Conservation (phyloP, 2,329 filamentous ascomycete species). For the Trichoderma arundinaceum region DNA sequence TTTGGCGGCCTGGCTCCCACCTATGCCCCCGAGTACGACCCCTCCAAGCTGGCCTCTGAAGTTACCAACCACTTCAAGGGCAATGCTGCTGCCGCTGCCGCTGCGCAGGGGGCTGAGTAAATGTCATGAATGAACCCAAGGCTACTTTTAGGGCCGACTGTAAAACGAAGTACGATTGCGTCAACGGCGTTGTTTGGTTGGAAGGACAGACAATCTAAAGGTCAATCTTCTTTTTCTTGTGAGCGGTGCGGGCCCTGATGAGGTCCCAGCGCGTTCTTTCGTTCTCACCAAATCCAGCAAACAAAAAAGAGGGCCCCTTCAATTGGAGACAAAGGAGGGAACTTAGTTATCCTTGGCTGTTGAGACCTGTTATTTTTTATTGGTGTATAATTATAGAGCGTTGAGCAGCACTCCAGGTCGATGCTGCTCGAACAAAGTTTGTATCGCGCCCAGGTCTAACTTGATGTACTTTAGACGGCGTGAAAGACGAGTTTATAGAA, state of each 20-base stretch:
- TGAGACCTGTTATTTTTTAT: conserved; percentile 35
- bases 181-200: conserved; percentile 37
- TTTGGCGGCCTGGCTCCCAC: conserved; percentile 70
- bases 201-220: conserved; percentile 44
- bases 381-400: conserved; percentile 48
- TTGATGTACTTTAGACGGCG: conserved; percentile 51
- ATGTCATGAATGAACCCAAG: conserved; percentile 22
- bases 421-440: conserved; percentile 41
- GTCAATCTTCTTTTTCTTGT: conserved; percentile 34
- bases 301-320: conserved; percentile 23
- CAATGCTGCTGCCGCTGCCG: conserved; percentile 22
- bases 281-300: conserved; percentile 36
- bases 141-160: conserved; percentile 4
- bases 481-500: conserved; percentile 45
- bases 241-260: conserved; percentile 36
- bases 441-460: conserved; percentile 49
- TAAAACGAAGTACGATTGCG: conserved; percentile 31
- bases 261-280: conserved; percentile 38
- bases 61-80: conserved; percentile 56
- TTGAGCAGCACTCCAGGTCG: conserved; percentile 46
- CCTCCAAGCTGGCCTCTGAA: conserved; percentile 55
- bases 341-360: conserved; percentile 39
- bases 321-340: conserved; percentile 41
- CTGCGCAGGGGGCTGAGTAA: conserved; percentile 25
- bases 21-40: conserved; percentile 61